Conservation (phyloP, 106 monocot genomes). For the Dendrobium catenatum region DNA sequence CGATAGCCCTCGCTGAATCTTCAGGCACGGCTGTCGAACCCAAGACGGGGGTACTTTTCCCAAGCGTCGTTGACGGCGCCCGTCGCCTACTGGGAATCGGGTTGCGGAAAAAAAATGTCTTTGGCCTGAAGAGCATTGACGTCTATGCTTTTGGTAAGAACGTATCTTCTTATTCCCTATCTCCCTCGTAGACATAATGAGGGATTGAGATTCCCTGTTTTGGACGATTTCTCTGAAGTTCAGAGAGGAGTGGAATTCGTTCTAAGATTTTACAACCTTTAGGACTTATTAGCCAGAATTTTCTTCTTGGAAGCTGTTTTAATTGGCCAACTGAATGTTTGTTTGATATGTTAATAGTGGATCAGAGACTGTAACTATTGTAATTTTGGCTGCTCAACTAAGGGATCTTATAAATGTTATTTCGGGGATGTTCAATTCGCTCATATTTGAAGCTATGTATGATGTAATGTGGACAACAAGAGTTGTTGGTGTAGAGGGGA, state of each 20-base stretch:
- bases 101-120: conserved; percentile 48
- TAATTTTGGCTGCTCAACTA: no score
- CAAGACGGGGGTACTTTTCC: conserved; percentile 62
- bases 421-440: no score
- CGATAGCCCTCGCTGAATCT: conserved; percentile 38
- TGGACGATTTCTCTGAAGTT: neutral
- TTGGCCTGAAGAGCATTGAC: conserved; percentile 79
- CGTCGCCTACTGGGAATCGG: conserved; percentile 57
- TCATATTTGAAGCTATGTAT: no score
- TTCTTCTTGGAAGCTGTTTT: neutral
- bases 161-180: neutral
- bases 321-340: neutral
- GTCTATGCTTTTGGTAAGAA: conserved; percentile 77
- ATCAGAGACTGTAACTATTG: no score
- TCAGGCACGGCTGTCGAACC: conserved; percentile 37
- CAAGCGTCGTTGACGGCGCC: conserved; percentile 34
- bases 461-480: no score
- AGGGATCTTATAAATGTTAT: no score
- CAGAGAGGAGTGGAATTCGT: neutral
- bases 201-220: neutral
- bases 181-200: neutral
- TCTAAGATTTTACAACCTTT: no score
- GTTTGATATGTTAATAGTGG: neutral
- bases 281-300: neutral
- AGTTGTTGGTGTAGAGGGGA: no score